Evolutionary conservation across 441 rosid genomes (phyloP), one percentile per base, ranked within the genome.

Genomic region (Pelargonium cotyledonis): DNA sequence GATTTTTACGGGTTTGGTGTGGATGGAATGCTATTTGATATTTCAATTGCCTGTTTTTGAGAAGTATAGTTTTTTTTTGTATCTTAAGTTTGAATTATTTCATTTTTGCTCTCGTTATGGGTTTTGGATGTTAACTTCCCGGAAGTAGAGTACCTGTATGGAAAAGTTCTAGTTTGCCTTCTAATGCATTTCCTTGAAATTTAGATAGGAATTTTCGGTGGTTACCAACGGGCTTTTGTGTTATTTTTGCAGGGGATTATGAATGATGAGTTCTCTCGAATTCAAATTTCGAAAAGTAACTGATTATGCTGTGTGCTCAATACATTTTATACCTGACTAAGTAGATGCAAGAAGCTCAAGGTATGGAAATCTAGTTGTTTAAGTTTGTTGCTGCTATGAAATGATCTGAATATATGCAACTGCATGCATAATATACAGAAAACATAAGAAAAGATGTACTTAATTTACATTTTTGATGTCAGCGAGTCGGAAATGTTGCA

Each of bases 171-270:
- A 63, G 61, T 66, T 19, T 46, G 63, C 6, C 6, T 21, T 29
- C 5, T 68, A 53, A 63, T 62, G 64, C 70, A 70, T 63, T 68
- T 12, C 19, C 3, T 26, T 31, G 41, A 29, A 14, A 29, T 29
- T 67, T 70, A 23, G 41, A 67, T 35, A 40, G n/a, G 31, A 66
- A 19, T 71, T 16, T 65, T 19, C 23, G 31, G 63, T 10, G 12
- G 19, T 41, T 31, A 26, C 26, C 44, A 9, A 49, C 47, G 19
- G 29, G 12, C 46, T 68, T 65, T 55, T 15, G 29, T 69, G 64
- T 19, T 53, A 62, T 68, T 68, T 19, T 67, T 69, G 23, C 74
- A 82, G 90, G 89, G 85, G 12, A 71, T 80, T 55, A 29, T 82
- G 38, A 82, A 77, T 58, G 73, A 68, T 62, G 83, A 73, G 68